phyloP scores from a whole-genome alignment of 202 grass and related monocot species.

The Bolboschoenoplectus hybrid region DNA sequence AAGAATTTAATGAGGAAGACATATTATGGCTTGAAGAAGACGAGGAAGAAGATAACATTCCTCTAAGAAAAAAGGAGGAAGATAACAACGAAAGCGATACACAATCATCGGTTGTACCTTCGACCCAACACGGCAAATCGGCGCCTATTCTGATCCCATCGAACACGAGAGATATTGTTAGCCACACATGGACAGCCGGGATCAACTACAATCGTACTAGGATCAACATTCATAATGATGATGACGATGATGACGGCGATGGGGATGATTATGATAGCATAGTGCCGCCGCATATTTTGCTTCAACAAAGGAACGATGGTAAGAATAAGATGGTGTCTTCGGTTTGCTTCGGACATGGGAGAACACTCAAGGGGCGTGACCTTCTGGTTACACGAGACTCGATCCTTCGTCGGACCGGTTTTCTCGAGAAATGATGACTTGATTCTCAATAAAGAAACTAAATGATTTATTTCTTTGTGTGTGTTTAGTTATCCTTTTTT shows the following conservation, averaged over 20 bases:
- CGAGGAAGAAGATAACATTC: not conserved
- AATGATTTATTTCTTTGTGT: not conserved
- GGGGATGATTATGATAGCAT: not conserved
- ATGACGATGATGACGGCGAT: not conserved
- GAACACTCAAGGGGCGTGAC: slow-evolving; percentile 86
- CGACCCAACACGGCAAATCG: not conserved
- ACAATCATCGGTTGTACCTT: not conserved
- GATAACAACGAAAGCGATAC: too few relatives aligned
- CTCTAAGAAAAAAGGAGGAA: too few relatives aligned
- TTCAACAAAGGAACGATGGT: slow-evolving; percentile 27
- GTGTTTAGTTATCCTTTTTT: not conserved
- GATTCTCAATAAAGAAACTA: not conserved
- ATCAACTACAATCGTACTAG: not conserved
- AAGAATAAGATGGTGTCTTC: slow-evolving; percentile 39
- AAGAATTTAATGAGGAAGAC: slow-evolving; percentile 26
- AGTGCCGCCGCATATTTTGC: slow-evolving; percentile 55
- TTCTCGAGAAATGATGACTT: slow-evolving; percentile 55
- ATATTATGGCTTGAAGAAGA: not conserved
- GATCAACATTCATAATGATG: not conserved
- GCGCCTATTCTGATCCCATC: slow-evolving; percentile 41
- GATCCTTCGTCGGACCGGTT: slow-evolving; percentile 69
- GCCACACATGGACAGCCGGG: not conserved
- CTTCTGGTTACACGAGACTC: slow-evolving; percentile 47
- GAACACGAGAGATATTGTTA: not conserved
- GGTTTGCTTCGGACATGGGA: slow-evolving; percentile 63